Conservation (phyloP, 2,329 filamentous ascomycete genomes). For the Penicillium sp. region DNA sequence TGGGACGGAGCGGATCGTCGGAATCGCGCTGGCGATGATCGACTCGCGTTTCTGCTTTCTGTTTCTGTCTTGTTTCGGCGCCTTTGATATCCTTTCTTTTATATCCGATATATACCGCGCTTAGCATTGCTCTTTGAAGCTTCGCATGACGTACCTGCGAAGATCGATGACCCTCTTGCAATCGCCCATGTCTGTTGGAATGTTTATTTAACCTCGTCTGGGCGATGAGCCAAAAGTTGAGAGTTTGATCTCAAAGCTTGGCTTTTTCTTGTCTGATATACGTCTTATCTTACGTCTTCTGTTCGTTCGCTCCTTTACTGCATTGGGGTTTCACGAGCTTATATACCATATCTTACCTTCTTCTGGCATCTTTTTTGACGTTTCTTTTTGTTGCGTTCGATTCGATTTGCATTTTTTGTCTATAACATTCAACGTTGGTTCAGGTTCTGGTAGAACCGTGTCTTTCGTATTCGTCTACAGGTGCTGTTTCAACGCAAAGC, state of each 20-base stretch:
- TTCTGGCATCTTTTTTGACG: neutral
- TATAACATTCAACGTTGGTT: neutral
- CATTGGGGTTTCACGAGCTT: neutral
- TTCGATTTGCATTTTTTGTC: constrained; percentile 1
- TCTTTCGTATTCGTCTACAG: neutral
- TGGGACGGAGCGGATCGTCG: constrained; percentile 26
- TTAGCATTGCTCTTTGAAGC: constrained; percentile 9
- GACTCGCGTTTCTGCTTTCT: constrained; percentile 4
- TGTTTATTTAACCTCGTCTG: neutral
- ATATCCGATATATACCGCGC: neutral
- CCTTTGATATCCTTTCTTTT: constrained; percentile 1
- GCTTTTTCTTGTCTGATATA: neutral
- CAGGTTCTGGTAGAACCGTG: neutral
- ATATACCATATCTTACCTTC: constrained; percentile 3
- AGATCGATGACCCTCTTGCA: constrained; percentile 12
- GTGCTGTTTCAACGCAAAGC: neutral
- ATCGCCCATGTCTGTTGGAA: neutral
- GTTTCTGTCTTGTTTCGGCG: constrained; percentile 4
- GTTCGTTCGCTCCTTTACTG: neutral
- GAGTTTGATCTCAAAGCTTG: neutral
- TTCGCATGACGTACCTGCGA: constrained; percentile 23
- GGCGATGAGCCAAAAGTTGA: constrained; percentile 3
- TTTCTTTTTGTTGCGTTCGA: neutral
- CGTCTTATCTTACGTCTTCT: constrained; percentile 1
- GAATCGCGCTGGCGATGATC: constrained; percentile 29